Percentiles rank a stretch among this genome's conserved stretches.
These are phyloP conservation scores for Phytophthora sansomeana DNA, from an alignment of 352 stramenopile genomes.

Conservation along the genomic window DNA sequence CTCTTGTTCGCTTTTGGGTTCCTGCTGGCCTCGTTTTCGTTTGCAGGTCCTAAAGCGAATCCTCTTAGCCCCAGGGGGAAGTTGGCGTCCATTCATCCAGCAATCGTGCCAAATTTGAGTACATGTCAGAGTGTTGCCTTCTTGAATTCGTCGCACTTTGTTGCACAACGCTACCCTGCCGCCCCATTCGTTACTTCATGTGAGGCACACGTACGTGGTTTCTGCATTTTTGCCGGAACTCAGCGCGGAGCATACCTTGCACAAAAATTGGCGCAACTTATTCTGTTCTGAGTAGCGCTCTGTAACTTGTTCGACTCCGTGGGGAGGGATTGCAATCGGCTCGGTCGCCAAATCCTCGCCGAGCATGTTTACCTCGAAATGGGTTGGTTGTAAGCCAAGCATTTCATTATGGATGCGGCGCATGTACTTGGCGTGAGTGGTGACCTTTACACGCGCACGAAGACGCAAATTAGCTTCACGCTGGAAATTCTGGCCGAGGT, in stretches of 20 bases:
- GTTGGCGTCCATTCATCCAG: conserved; percentile 12
- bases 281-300: conserved; percentile 16
- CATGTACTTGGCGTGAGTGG: conserved; percentile 25
- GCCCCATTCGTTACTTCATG: conserved; percentile 6
- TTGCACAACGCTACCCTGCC: conserved; percentile 14
- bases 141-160: conserved; percentile 8
- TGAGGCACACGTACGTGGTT: conserved; percentile 4
- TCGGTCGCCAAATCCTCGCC: conserved; percentile 10
- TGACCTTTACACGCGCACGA: conserved; percentile 5
- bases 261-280: conserved; percentile 27
- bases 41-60: conserved; percentile 7
- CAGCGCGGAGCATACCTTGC: conserved; percentile 29
- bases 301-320: conserved; percentile 11
- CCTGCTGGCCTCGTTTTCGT: conserved; percentile 1
- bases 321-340: neutral
- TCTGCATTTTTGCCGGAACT: conserved; percentile 1
- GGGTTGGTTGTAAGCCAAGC: neutral
- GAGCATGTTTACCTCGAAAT: conserved; percentile 13
- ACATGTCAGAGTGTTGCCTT: conserved; percentile 2
- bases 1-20: neutral
- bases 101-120: conserved; percentile 4
- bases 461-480: conserved; percentile 7
- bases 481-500: conserved; percentile 18
- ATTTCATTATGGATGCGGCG: conserved; percentile 16
- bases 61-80: conserved; percentile 5